Evolutionary conservation across 257 asterid species (phyloP), one percentile per base, ranked within the genome.

Genomic region (Fraxinus quadrangulata): DNA sequence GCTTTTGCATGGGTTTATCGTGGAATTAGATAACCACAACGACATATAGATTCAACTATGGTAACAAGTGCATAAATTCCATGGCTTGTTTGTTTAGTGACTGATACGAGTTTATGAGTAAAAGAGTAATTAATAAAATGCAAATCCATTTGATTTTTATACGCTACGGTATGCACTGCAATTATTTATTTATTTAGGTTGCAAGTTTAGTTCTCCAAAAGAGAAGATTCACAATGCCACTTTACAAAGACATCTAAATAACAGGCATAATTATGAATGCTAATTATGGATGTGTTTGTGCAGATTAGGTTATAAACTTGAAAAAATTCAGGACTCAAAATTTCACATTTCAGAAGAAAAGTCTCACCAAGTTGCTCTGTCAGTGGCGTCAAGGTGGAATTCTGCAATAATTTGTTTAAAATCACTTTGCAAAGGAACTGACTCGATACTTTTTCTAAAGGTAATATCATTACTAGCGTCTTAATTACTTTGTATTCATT

Each of bases 271-370:
- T 17, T 23, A 7, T 23, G 34, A 45, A 77, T 73, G 67, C 80
- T 78, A 47, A 82, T 67, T 31, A 74, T 63, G 65, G 56, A 65
- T 80, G 49, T 67, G n/a, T 36, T 84, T 84, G 67, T 75, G 83
- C 89, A 93, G 98, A 81, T 84, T 93, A 19, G 96, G 94, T 42
- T 91, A 90, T 88, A 78, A 78, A 78, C 78, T 93, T 30, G 94
- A 90, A 79, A 93, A 84, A 81, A 81, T 88, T 78, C 86, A 87
- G 10, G 85, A 78, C 69, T 85, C 92, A 36, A 81, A 63, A 70
- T 88, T 88, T 81, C 83, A 81, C 76, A 74, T 86, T 23, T 83
- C 92, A 33, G 85, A 82, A 85, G 88, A 84, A 37, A 73, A 71
- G 78, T 83, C 90, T 1, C 87, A 66, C 72, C 89, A 82, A 70